Base-by-base conservation (phyloP, 2,329 filamentous ascomycete genomes). In the Tolypocladium ovalisporum region DNA sequence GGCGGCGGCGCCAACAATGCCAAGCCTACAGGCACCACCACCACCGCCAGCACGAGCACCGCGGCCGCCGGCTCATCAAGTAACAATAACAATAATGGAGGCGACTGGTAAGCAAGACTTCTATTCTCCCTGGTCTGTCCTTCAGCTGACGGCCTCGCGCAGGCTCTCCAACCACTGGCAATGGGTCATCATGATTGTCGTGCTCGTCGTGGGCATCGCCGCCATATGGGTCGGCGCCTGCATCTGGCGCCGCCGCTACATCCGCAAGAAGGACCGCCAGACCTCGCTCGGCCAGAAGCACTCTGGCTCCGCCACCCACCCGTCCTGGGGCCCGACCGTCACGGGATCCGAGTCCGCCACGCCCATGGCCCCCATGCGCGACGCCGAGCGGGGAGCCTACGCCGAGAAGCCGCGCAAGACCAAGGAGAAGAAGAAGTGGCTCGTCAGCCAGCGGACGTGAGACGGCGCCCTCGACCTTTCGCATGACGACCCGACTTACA, bases 111-210 rank as follows among this genome's bases (percentile, higher is more conserved):
- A 65, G 76, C 57, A 32, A 27, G 9, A 4, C 4, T 24, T 6
- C 39, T 22, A 17, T 22, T 49, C 24, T 40, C 17, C 32, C 1
- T 13, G 39, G 32, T 7, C 47, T 22, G 34, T 32, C 34, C 5
- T 42, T 42, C n/a, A n/a, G 47, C 17, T 40, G 17, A 12, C 27
- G 9, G 34, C 49, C 12, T 34, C 15, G 15, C 27, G 7, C 60
- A 90, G 88, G 87, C 73, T 89, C 54, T 78, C 80, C 9, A 79
- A 76, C 34, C 89, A 93, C 70, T 90, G 83, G 76, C 80, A 85
- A 75, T 96, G 89, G 89, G 82, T 95, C 52, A 79, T 93, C 61
- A 90, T 94, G 79, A 78, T 94, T 56, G 85, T 90, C 62, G 75
- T 93, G 60, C 78, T 95, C 34, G 79, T 86, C 49, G 75, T 93